These are phyloP conservation scores for Jasminum sambac DNA, from an alignment of 257 asterid genomes.

Conservation along the genomic window DNA sequence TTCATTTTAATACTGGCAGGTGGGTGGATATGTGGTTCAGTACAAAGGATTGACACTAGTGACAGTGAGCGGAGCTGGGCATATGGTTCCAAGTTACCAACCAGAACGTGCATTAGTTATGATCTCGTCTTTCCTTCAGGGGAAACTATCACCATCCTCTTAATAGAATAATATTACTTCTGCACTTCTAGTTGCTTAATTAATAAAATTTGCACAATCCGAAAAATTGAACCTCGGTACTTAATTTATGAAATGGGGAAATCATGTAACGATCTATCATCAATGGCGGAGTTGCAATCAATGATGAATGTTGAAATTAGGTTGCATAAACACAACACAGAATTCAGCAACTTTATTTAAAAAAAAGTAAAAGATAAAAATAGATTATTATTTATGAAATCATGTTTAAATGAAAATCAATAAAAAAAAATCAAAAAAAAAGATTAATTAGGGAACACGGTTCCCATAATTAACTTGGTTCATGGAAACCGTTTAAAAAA, in stretches of 20 bases:
- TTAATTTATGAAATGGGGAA: not conserved
- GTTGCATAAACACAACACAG: no score
- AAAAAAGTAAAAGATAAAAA: no score
- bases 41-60: constrained; percentile 34
- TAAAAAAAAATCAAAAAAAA: no score
- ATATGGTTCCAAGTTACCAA: constrained; percentile 36
- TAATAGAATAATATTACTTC: not conserved
- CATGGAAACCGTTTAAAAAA: no score
- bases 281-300: no score
- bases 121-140: constrained; percentile 33
- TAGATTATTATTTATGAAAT: no score
- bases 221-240: not conserved
- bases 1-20: constrained; percentile 18
- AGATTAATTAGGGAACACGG: no score
- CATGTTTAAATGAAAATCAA: no score
- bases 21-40: constrained; percentile 39
- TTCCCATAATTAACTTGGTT: no score
- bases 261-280: not conserved
- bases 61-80: constrained; percentile 44
- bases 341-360: no score
- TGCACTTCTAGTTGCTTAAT: not conserved
- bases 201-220: not conserved
- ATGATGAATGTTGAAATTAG: no score
- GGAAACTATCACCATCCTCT: constrained; percentile 8
- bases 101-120: constrained; percentile 36